A percentile compares a stretch with the other conserved stretches of the same genome.
phyloP scores from a whole-genome alignment of 176 grass and related monocot genomes.

The Secale cereale region DNA sequence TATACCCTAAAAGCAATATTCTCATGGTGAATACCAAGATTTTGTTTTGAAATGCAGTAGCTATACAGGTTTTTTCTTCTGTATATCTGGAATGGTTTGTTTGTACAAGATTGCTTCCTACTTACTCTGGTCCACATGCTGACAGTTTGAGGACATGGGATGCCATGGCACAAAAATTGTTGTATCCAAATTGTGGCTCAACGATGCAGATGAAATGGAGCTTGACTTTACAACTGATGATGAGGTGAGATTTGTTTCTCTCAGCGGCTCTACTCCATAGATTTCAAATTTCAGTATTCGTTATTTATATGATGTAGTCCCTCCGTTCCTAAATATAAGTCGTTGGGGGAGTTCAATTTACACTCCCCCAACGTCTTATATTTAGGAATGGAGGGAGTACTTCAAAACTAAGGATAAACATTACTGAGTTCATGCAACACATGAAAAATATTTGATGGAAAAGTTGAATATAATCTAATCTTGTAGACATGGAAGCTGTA shows the following conservation, averaged over 20 bases:
- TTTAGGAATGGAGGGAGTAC: too few species aligned
- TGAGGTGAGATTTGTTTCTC: slow-evolving; percentile 27
- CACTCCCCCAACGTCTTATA: too few species aligned
- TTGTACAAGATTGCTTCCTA: slow-evolving; percentile 7
- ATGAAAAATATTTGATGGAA: not conserved
- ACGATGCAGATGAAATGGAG: slow-evolving; percentile 41
- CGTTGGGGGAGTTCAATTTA: too few species aligned
- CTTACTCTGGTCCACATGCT: not conserved
- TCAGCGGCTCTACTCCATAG: not conserved
- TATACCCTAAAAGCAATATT: not conserved
- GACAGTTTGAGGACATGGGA: slow-evolving; percentile 37
- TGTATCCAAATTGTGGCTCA: slow-evolving; percentile 46
- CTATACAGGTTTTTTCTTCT: not conserved
- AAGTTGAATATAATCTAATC: not conserved
- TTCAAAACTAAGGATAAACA: not conserved
- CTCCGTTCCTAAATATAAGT: too few species aligned
- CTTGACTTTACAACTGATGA: slow-evolving; percentile 40
- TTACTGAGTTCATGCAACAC: not conserved
- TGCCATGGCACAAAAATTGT: slow-evolving; percentile 41
- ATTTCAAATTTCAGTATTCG: not conserved
- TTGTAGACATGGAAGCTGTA: not conserved
- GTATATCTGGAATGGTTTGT: not conserved
- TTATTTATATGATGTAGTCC: not conserved
- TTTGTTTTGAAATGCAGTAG: not conserved
- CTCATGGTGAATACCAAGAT: not conserved